Conservation (phyloP, 257 asterid genomes). For the Solanum virginianum region DNA sequence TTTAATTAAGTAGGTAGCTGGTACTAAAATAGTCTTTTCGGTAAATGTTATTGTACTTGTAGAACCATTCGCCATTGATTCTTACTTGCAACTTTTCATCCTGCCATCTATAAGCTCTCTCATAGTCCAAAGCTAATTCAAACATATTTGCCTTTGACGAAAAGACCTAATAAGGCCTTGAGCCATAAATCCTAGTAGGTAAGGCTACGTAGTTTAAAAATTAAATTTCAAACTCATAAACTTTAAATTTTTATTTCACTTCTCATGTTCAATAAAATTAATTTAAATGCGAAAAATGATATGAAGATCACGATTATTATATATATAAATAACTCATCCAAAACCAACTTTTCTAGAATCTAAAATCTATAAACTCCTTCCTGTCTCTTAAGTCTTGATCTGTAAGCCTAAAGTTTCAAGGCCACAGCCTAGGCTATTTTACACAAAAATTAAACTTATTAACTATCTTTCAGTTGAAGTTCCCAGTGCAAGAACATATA, state of each 20-base stretch:
- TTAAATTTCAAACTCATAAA: background rate
- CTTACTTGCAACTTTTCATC: background rate
- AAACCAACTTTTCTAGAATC: background rate
- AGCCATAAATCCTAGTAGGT: no score
- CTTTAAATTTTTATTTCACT: background rate
- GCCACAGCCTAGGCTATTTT: background rate
- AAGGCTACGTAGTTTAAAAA: background rate
- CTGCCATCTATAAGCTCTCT: no score
- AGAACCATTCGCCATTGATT: background rate
- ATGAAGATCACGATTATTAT: background rate
- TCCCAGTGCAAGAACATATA: background rate
- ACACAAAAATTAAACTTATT: background rate
- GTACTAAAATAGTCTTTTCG: rapidly evolving
- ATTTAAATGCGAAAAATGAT: background rate
- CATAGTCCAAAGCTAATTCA: no score
- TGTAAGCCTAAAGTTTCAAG: background rate
- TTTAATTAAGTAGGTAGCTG: background rate
- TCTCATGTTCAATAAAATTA: background rate
- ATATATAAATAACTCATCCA: background rate
- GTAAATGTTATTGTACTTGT: background rate
- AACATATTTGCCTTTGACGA: no score
- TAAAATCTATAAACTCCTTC: background rate
- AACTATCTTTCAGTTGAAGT: background rate
- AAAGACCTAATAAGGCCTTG: no score
- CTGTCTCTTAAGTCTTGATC: background rate